Evolutionary conservation across 2,329 filamentous ascomycete species (phyloP), one percentile per base, ranked within the genome.

Genomic region (Pseudogymnoascus sp.): DNA sequence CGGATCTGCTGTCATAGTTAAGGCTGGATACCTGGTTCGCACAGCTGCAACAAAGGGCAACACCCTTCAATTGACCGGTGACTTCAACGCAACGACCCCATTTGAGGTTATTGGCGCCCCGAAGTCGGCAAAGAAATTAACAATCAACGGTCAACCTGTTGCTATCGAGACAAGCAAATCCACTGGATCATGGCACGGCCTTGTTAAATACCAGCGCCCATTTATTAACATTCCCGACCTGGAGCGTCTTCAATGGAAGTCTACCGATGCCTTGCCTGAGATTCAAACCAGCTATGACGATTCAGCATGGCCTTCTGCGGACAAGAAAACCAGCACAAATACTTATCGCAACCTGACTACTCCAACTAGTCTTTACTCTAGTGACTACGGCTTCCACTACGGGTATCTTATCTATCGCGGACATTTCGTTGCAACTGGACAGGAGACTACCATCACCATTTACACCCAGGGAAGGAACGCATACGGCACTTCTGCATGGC

Each of bases 371-470:
- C 80, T 92, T 0, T 89, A 88, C 69, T 80, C 80, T 0, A 83
- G 83, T 12, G 89, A 92, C 73, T 91, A 92, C 69, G 88, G 88
- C 23, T 92, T 84, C 73, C 80, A 90, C 70, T 81, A 84, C 0
- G 88, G 88, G 5, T 83, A 81, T 1, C 78, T 91, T 0, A 67
- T 92, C 49, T 91, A 83, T 76, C 83, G 88, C 1, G 89, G 88
- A 0, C 80, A 85, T 66, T 91, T 92, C 71, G 81, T 77, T 1
- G 83, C 88, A 4, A 80, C 77, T 1, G 87, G 86, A n/a, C 73
- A 77, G 1, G 87, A 90, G 64, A 76, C 76, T 0, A 75, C 74
- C 0, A 75, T 91, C 52, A 80, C 74, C 65, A 71, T 88, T 12
- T 77, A 77, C 49, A 85, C 86, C 0, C 81, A 85, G 61, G 89